Conservation (phyloP, 768 basidiomycete species). For the Leccinum ochraceum region DNA sequence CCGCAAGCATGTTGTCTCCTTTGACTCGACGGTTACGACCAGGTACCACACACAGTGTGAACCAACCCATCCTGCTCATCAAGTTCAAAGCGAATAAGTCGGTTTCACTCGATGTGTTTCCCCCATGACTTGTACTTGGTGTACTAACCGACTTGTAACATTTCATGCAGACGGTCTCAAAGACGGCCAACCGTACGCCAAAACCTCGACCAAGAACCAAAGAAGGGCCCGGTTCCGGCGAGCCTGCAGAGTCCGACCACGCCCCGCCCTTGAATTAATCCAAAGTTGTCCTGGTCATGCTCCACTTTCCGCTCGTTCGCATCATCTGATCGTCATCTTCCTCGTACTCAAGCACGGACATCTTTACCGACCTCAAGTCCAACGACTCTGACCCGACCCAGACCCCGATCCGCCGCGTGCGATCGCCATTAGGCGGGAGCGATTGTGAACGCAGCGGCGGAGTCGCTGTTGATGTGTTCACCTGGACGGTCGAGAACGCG, state of each 20-base stretch:
- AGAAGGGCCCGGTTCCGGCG: slow-evolving; percentile 35
- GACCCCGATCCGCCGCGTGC: slow-evolving; percentile 80
- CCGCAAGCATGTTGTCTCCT: neutral
- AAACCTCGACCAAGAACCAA: slow-evolving; percentile 57
- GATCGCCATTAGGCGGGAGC: slow-evolving; percentile 64
- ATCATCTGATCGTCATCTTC: slow-evolving; percentile 99
- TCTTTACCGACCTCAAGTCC: slow-evolving; percentile 84
- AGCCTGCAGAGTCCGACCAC: slow-evolving; percentile 28
- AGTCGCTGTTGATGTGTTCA: slow-evolving; percentile 78
- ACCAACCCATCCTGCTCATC: slow-evolving; percentile 84
- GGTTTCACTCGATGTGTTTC: slow-evolving; percentile 77
- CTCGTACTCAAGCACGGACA: slow-evolving; percentile 68
- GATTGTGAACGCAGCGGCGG: slow-evolving; percentile 72
- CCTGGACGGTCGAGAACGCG: slow-evolving; percentile 83
- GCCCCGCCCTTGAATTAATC: slow-evolving; percentile 72
- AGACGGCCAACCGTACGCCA: slow-evolving; percentile 65
- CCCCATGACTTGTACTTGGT: neutral
- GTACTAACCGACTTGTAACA: neutral
- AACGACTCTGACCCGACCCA: slow-evolving; percentile 49
- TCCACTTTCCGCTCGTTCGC: slow-evolving; percentile 88
- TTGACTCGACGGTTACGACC: slow-evolving; percentile 7
- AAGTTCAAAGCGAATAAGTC: slow-evolving; percentile 98
- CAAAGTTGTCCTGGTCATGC: slow-evolving; percentile 87
- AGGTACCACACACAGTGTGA: slow-evolving; percentile 95
- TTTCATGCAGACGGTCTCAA: slow-evolving; percentile 53